Evolutionary conservation across 23 red algal genomes (phyloP), one percentile per base, ranked within the genome.

Genomic region (Porphyridium purpureum): DNA sequence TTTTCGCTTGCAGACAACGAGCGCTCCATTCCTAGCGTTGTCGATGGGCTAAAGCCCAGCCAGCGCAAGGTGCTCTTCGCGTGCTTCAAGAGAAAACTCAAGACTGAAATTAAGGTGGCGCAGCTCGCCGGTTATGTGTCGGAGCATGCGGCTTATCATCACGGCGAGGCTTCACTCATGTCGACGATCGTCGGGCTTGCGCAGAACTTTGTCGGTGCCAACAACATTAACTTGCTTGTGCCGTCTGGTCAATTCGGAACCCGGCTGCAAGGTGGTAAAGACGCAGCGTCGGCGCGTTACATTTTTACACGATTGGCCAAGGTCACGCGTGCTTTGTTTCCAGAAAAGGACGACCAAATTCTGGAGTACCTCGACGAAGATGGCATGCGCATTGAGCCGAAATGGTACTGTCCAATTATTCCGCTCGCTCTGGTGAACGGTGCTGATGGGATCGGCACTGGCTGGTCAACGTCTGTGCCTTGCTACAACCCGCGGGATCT

Each of bases 231-330:
- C 55, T 50, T 86, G 5, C 70, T 98, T 3, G 57, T 73, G 15
- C 90, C 90, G 21, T 60, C 70, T 24, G 90, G 90, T 27, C 90
- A 98, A 57, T 98, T 98, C 70, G 90, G 90, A 4, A 98, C 90
- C 0, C 72, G 90, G 9, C 52, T 98, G 59, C 73, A 74, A 25
- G 90, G 90, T 1, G 90, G 90, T 26, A 86, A 85, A 28, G 90
- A 98, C 55, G 79, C 79, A 23, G 90, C 90, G 27, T 86, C 80
- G 27, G 54, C 90, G 0, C 70, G 90, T 21, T 98, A 98, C 49
- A 98, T 98, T 33, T 98, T 80, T 34, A 98, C 90, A n/a, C 72
- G 76, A 20, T 67, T 98, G 19, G 59, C 80, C 19, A 68, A 75
- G 8, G 34, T 98, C 36, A 57, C 90, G 21, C 68, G 90, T 4